Conservation (phyloP, 441 rosid genomes). For the Populus hybrid region DNA sequence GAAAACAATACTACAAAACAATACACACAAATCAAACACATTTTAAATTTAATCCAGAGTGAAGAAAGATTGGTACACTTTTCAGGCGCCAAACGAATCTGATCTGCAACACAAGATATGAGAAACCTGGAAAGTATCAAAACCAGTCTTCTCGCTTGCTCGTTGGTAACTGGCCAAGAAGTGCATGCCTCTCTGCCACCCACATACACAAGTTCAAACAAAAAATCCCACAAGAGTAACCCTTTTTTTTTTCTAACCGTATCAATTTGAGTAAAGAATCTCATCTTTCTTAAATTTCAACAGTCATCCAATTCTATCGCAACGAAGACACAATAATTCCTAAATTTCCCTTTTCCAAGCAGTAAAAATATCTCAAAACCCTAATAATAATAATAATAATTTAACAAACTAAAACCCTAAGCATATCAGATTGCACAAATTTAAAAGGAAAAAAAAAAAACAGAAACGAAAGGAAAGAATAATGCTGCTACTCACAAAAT, state of each 20-base stretch:
- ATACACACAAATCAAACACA: neutral
- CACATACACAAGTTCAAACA: constrained; percentile 11
- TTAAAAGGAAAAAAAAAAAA: neutral
- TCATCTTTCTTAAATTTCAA: neutral
- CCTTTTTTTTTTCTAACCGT: neutral
- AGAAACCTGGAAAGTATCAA: constrained; percentile 56
- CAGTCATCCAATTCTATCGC: neutral
- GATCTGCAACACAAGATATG: constrained; percentile 57
- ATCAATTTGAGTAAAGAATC: neutral
- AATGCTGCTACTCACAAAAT: constrained; percentile 51
- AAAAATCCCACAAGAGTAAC: neutral
- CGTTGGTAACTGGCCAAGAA: constrained; percentile 48
- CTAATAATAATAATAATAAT: neutral
- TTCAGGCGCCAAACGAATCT: constrained; percentile 71
- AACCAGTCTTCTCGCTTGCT: constrained; percentile 44
- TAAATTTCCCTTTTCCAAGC: too few relatives aligned
- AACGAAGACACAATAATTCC: too few relatives aligned
- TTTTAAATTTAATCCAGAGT: constrained; percentile 3
- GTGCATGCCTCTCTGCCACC: constrained; percentile 65
- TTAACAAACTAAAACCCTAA: neutral
- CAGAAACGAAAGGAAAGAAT: neutral
- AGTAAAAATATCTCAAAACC: neutral
- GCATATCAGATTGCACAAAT: neutral
- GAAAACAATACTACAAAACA: neutral
- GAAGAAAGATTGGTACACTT: constrained; percentile 50